Base-by-base conservation (phyloP, 768 basidiomycete genomes). In the Amanita inopinata region DNA sequence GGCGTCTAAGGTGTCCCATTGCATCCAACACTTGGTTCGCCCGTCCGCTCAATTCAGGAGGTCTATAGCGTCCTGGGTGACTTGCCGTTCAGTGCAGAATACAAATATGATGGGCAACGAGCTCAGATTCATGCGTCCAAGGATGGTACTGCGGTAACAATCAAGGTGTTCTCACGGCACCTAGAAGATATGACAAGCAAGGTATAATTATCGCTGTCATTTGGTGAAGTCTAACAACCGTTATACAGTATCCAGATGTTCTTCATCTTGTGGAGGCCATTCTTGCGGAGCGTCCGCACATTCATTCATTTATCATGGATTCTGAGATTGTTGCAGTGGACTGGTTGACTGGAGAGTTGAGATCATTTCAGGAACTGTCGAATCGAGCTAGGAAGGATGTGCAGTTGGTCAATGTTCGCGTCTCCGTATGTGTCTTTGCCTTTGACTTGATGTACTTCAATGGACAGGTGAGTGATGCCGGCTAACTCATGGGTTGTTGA, bases 161-260 rank as follows among this genome's bases (percentile, higher is more conserved):
- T 88, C 31, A 74, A 76, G 40, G 67, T 93, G 37, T 94, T 94
- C 64, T 88, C 85, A 46, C 78, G 90, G 42, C 88, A 91, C 65
- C 65, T 94, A 23, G 89, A 93, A 62, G 80, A 91, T 53, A 92
- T 92, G 91, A 91, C 88, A 1, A 76, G 78, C 46, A 92, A 94
- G 69, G 84, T 76, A 55, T 49, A 55, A 37, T 33, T 36, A 27
- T 38, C 40, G 30, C 32, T 8, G 39, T 49, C 27, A 39, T 33
- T 15, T 28, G 37, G 35, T 37, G 14, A 19, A 47, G 18, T 39
- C 14, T 39, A 28, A 37, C 28, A 28, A 28, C 46, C 10, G 24
- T 23, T 35, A 32, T 32, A 39, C 40, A 88, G 85, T 93, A 93
- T 59, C 89, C 90, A 5, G 89, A 93, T 61, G 71, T 91, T 36